phyloP scores from a whole-genome alignment of 768 basidiomycete genomes.

The Hysterangium stoloniferum region DNA sequence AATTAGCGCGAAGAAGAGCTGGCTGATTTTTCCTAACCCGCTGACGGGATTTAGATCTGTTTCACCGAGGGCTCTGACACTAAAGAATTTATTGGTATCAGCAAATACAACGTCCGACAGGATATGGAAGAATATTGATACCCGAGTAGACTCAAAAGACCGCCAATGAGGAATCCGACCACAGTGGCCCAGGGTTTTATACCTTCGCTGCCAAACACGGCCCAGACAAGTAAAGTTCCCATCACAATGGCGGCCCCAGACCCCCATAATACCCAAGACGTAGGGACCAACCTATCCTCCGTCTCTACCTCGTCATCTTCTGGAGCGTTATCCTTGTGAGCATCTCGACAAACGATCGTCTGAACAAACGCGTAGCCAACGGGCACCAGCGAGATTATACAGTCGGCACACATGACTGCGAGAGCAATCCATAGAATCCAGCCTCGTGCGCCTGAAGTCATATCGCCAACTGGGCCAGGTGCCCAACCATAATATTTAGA shows the following conservation, averaged over 20 bases:
- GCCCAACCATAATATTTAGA: conserved; percentile 84
- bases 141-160: conserved; percentile 84
- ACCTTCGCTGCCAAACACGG: conserved; percentile 83
- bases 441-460: conserved; percentile 81
- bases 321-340: conserved; percentile 23
- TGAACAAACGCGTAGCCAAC: conserved; percentile 49
- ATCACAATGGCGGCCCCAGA: conserved; percentile 48
- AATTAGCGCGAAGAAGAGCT: conserved; percentile 88
- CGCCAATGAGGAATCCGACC: conserved; percentile 75
- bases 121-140: conserved; percentile 32
- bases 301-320: conserved; percentile 66
- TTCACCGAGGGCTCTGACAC: conserved; percentile 90
- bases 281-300: conserved; percentile 73
- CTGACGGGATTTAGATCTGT: conserved; percentile 92
- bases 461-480: conserved; percentile 83
- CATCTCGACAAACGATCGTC: conserved; percentile 24
- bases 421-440: conserved; percentile 97
- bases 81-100: conserved; percentile 28
- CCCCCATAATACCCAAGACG: conserved; percentile 68
- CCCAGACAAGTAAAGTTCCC: conserved; percentile 79
- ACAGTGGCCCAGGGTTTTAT: conserved; percentile 95
- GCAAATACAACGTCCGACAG: too few relatives aligned
- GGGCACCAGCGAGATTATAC: conserved; percentile 77
- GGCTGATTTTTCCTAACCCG: conserved; percentile 91
- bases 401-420: conserved; percentile 94